Evolutionary conservation across 202 grass and related monocot species (phyloP).

Genomic region (Schoenoplectus triqueter): DNA sequence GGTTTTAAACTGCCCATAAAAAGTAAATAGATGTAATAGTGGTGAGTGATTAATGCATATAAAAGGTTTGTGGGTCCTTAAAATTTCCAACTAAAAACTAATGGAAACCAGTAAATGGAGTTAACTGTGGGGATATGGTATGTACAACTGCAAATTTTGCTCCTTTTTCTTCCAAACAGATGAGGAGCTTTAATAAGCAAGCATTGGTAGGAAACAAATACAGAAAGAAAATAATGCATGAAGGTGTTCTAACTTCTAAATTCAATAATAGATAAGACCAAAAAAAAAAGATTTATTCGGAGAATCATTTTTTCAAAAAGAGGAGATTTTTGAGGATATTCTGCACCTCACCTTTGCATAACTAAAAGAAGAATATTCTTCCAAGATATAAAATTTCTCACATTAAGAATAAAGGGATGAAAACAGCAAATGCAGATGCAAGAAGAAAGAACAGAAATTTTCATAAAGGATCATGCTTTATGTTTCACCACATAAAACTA

Average conservation of each 20-base stretch:
- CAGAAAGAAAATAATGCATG: background rate
- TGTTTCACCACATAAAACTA: background rate
- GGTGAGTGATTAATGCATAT: background rate
- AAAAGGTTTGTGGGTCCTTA: background rate
- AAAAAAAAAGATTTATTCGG: background rate
- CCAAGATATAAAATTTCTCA: conserved; percentile 39
- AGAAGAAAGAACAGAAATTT: conserved; percentile 8
- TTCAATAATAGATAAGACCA: conserved; percentile 13
- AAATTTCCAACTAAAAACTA: background rate
- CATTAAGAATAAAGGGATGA: conserved; percentile 25
- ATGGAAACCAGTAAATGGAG: background rate
- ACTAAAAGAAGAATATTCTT: conserved; percentile 35
- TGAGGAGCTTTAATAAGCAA: conserved; percentile 10
- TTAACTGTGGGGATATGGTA: background rate
- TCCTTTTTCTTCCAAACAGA: background rate
- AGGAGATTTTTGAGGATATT: conserved; percentile 19
- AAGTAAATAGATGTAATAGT: conserved; percentile 10
- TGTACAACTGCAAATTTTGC: background rate
- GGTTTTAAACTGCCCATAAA: conserved; percentile 7
- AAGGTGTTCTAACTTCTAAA: background rate
- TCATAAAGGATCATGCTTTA: background rate
- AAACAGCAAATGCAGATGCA: background rate
- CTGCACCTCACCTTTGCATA: conserved; percentile 29
- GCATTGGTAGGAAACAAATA: background rate
- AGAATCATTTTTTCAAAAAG: conserved; percentile 37